Evolutionary conservation across 257 asterid genomes (phyloP), one percentile per base, ranked within the genome.

Genomic region (Solanum sitiens): DNA sequence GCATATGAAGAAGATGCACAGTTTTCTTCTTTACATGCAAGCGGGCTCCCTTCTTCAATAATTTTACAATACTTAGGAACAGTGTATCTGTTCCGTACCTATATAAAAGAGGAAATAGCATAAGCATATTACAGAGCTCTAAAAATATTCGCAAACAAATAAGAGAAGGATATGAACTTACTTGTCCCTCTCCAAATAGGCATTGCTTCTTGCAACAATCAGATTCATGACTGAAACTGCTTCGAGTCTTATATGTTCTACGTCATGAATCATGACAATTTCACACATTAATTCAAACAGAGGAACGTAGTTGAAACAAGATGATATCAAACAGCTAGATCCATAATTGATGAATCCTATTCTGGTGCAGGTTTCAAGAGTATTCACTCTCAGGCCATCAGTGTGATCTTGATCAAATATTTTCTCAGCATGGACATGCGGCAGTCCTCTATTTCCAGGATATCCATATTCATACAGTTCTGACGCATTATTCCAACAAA

Each of bases 161-260:
- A 33, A 76, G 84, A 86, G 73, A 88, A 74, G 35, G 68, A 10
- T 61, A 20, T 35, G 47, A 86, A 91, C 98, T 92, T 88, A 97
- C 99, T 92, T 94, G 53, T 92, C 95, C 94, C 99, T 95, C 87
- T 92, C 98, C 87, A 86, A 88, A 91, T 92, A 95, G 56, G 98
- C 95, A 91, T 93, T 92, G 85, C 92, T 94, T 93, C 98, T 95
- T 88, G 91, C 83, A 68, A 94, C 92, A 91, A 94, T 93, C 91
- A 92, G 87, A 90, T 91, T 94, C 98, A 97, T 94, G 92, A 95
- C 84, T 61, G 96, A 92, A 91, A 94, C 93, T 89, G 98, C 95
- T 89, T 97, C 98, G 80, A 44, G 73, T 85, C 91, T 92, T 86
- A 93, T 90, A 88, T 88, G 91, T 87, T 92, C 93, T 83, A 92